Evolutionary conservation across 768 basidiomycete genomes (phyloP), one percentile per base, ranked within the genome.

Genomic region (Suillus occidentalis): DNA sequence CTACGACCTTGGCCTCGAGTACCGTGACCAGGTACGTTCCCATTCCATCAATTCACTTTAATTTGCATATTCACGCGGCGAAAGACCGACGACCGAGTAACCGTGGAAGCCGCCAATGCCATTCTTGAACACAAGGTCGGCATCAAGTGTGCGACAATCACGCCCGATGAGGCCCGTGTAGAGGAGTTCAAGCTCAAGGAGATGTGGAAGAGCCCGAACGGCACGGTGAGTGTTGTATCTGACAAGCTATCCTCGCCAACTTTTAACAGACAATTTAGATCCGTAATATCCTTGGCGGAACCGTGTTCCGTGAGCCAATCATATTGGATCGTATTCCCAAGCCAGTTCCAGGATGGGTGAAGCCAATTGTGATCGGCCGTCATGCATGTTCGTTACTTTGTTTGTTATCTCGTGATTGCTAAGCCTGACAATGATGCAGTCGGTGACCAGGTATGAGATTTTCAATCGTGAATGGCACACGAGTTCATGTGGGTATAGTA

Each of bases 141-240:
- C 68, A 95, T 99, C 82, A 99, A 99, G 79, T 99, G 97, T 81
- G 97, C 96, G 47, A 99, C 97, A 53, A 99, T 99, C 80, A 99
- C 97, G 1, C 97, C 97, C 7, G 97, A 99, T 75, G 97, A 99
- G 76, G 94, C 89, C 28, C 90, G 96, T 64, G 95, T 98, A 56
- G 80, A 95, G 75, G 97, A 99, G 79, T 99, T 97, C 86, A 93
- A 95, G 59, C 84, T 99, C 75, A 98, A 97, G 84, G 88, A 96
- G 79, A 99, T 99, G 97, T 97, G 95, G 96, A 91, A 84, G 82
- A 94, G 92, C 73, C 97, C 96, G 7, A 97, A 97, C 77, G 96
- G 95, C 70, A 97, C 96, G 2, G 91, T 93, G 66, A 61, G 89
- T 79, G 34, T 49, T 25, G 62, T 63, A 47, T 61, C 47, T 36